phyloP scores from a whole-genome alignment of 2,329 filamentous ascomycete genomes.

The Alternaria novae-zelandiae region DNA sequence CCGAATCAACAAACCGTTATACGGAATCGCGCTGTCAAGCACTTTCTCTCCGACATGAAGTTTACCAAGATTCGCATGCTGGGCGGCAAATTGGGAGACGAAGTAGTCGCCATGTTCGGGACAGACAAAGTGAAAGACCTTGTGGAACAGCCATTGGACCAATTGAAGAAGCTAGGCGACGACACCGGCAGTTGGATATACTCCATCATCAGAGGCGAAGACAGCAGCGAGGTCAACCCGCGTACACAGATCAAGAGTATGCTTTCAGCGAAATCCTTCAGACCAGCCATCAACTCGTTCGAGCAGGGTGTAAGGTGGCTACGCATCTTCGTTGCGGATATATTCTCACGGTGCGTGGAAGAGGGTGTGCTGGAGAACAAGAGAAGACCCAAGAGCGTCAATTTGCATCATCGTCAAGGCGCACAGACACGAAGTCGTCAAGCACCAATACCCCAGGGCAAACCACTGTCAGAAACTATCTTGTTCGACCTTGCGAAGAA shows the following conservation, averaged over 20 bases:
- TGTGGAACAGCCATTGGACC: constrained; percentile 72
- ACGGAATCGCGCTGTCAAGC: constrained; percentile 78
- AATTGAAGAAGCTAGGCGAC: constrained; percentile 78
- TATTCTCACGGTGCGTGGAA: constrained; percentile 86
- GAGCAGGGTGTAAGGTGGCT: constrained; percentile 87
- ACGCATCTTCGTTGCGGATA: constrained; percentile 88
- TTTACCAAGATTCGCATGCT: constrained; percentile 94
- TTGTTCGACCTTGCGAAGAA: constrained; percentile 79
- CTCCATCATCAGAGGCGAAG: constrained; percentile 82
- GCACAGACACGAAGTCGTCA: constrained; percentile 77
- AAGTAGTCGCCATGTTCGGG: constrained; percentile 79
- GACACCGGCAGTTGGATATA: constrained; percentile 88
- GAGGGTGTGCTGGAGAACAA: constrained; percentile 89
- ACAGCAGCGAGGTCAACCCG: constrained; percentile 86
- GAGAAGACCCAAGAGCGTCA: constrained; percentile 83
- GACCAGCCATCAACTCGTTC: constrained; percentile 77
- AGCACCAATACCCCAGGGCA: constrained; percentile 77
- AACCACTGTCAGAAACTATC: constrained; percentile 71
- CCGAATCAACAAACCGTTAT: constrained; percentile 95
- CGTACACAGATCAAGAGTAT: constrained; percentile 96
- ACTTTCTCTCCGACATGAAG: constrained; percentile 84
- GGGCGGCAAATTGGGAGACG: constrained; percentile 93
- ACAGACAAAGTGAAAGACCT: constrained; percentile 82
- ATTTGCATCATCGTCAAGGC: constrained; percentile 79
- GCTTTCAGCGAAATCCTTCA: constrained; percentile 94